Evolutionary conservation across 1,139 yeast species (phyloP).

Genomic region (Pichia sp.): DNA sequence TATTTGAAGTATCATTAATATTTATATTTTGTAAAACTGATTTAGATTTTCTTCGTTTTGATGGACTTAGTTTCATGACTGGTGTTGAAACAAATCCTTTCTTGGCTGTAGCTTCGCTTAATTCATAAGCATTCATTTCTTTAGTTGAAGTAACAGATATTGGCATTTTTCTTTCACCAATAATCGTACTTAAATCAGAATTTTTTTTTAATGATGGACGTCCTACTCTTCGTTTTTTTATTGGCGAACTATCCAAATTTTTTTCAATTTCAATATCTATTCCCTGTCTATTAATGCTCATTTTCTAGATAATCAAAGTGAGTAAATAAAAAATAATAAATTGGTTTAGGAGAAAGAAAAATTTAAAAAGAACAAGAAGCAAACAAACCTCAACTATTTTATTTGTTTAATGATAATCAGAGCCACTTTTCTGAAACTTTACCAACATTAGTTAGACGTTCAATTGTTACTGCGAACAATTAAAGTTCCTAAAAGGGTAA

Average conservation of each 20-base stretch:
- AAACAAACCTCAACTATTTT: too few relatives aligned
- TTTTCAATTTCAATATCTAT: too few relatives aligned
- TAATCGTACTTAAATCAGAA: conserved; percentile 10
- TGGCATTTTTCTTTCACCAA: conserved; percentile 25
- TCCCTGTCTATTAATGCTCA: background rate
- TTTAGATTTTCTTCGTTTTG: conserved; percentile 8
- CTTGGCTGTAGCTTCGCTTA: conserved; percentile 18
- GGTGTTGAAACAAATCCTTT: conserved; percentile 31
- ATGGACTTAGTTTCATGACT: conserved; percentile 31
- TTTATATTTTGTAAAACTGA: background rate
- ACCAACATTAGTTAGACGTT: too few relatives aligned
- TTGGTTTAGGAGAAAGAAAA: too few relatives aligned
- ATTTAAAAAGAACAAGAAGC: too few relatives aligned
- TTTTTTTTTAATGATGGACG: conserved; percentile 26
- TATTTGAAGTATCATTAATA: background rate
- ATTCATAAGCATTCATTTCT: conserved; percentile 6
- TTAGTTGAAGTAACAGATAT: conserved; percentile 15
- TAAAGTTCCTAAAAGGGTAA: background rate
- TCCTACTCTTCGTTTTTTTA: conserved; percentile 26
- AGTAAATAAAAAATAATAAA: too few relatives aligned
- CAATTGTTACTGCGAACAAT: too few relatives aligned
- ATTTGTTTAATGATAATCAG: too few relatives aligned
- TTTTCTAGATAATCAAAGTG: too few relatives aligned
- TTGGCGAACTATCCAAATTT: conserved; percentile 16
- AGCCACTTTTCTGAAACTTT: too few relatives aligned